Evolutionary conservation across 345 rosid genomes (phyloP), one percentile per base, ranked within the genome.

Genomic region (Lagerstroemia speciosa): DNA sequence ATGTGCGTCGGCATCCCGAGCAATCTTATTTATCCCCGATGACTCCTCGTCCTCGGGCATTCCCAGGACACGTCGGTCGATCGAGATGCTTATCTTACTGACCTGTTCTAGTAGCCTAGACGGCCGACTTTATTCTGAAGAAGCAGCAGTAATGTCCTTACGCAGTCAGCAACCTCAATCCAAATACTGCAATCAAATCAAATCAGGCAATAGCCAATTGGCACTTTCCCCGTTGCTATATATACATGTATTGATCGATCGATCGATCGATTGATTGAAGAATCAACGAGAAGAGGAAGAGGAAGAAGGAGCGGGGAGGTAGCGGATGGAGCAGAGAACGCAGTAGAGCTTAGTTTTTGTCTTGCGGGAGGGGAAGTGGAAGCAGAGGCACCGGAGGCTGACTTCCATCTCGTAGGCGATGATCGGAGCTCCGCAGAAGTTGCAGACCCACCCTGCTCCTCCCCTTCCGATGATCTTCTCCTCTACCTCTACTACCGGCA

Each of bases 301-400:
- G 15, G 48, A 15, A 37, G 41, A 37, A 38, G 43, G 15, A 20
- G 50, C 64, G 50, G 72, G 76, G 53, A 67, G 45, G 65, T 69
- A 61, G 32, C 77, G 77, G 46, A 67, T 76, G 64, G 79, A 76
- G 75, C 79, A 79, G 60, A 76, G 43, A 50, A 34, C 19, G 73
- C 80, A 79, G 43, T 65, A 71, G 58, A 48, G 63, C 65, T 76
- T 76, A 64, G 41, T 70, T 68, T 74, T 79, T 31, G 41, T 58
- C 55, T 52, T 76, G 63, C 71, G 75, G 8, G 73, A 73, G 66
- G 31, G 9, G 29, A 74, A 53, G 14, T 80, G 78, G 36, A 79
- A 37, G 71, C 77, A 79, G 48, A 71, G 77, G 58, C 71, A 69
- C 1, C 29, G 27, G 57, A 76, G 45, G 22, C 65, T 68, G 9